phyloP scores from a whole-genome alignment of 805 yeast species.

The Ogataea nakhonphanomensis region DNA sequence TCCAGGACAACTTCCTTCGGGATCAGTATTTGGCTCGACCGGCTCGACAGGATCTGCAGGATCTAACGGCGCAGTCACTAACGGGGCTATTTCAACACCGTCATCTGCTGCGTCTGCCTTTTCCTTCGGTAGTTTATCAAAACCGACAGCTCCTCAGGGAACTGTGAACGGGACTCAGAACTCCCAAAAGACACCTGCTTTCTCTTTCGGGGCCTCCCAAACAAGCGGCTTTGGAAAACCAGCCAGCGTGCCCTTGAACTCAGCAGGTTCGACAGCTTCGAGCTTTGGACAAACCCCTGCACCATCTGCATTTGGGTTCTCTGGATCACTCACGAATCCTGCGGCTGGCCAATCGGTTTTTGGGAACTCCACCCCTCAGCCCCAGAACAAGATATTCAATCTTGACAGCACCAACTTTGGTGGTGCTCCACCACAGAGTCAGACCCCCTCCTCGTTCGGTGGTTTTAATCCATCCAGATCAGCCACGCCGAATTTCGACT shows the following conservation, averaged over 20 bases:
- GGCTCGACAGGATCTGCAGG: slow-evolving; percentile 1
- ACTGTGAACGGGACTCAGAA: not conserved
- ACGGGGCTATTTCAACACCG: slow-evolving; percentile 5
- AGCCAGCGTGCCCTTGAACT: slow-evolving; percentile 1
- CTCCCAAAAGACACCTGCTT: slow-evolving; percentile 9
- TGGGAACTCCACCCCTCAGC: slow-evolving; percentile 15
- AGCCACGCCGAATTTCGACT: slow-evolving; percentile 33
- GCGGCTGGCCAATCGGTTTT: slow-evolving; percentile 14
- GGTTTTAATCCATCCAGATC: slow-evolving; percentile 26
- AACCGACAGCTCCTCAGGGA: slow-evolving; percentile 3
- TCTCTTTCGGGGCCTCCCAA: slow-evolving; percentile 7
- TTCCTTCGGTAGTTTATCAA: slow-evolving; percentile 4
- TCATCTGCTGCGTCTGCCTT: slow-evolving; percentile 9
- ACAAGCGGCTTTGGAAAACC: slow-evolving; percentile 3
- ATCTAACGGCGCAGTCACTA: not conserved
- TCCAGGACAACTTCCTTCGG: not conserved
- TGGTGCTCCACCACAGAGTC: slow-evolving; percentile 9
- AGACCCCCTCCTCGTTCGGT: slow-evolving; percentile 10
- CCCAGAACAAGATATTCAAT: slow-evolving; percentile 19
- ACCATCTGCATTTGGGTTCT: slow-evolving; percentile 5
- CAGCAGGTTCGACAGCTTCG: slow-evolving; percentile 9
- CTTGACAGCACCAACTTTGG: slow-evolving; percentile 13
- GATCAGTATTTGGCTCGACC: slow-evolving; percentile 5
- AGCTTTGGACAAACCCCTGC: slow-evolving; percentile 3
- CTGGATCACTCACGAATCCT: slow-evolving; percentile 17